Percentiles rank a stretch among this genome's conserved stretches.
Evolutionary conservation across 768 basidiomycete species (phyloP).

Genomic region (Podaxis sp.): DNA sequence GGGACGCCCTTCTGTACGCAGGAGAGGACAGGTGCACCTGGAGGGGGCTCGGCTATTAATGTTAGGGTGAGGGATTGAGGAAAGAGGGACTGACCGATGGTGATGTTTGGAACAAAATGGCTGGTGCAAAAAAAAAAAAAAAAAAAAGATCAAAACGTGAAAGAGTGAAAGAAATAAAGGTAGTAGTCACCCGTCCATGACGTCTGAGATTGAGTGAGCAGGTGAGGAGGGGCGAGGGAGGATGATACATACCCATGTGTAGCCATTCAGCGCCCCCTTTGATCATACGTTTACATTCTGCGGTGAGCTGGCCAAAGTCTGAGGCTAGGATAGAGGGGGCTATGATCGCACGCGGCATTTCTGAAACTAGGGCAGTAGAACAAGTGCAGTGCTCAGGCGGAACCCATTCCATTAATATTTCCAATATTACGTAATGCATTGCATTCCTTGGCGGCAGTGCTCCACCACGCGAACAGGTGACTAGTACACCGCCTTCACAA

Average conservation of each 20-base stretch:
- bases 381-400: neutral
- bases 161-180: conserved; percentile 6
- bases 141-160: neutral
- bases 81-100: conserved; percentile 66
- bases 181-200: conserved; percentile 87
- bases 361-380: neutral
- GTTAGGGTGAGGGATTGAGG: neutral
- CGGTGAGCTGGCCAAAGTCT: conserved; percentile 91
- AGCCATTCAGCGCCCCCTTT: conserved; percentile 95
- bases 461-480: neutral
- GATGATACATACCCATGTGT: conserved; percentile 74
- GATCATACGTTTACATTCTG: conserved; percentile 97
- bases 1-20: conserved; percentile 85
- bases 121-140: conserved; percentile 31
- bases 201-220: conserved; percentile 48
- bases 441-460: neutral
- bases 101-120: conserved; percentile 98
- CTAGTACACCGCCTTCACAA: conserved; percentile 2
- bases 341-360: conserved; percentile 88
- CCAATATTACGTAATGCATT: conserved; percentile 2
- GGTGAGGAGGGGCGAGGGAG: neutral
- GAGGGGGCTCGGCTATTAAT: neutral
- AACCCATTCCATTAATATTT: conserved; percentile 5
- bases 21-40: conserved; percentile 85
- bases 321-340: conserved; percentile 96